These are phyloP conservation scores for Aphanomyces euteiches DNA, from an alignment of 352 stramenopile species.

Conservation along the genomic window DNA sequence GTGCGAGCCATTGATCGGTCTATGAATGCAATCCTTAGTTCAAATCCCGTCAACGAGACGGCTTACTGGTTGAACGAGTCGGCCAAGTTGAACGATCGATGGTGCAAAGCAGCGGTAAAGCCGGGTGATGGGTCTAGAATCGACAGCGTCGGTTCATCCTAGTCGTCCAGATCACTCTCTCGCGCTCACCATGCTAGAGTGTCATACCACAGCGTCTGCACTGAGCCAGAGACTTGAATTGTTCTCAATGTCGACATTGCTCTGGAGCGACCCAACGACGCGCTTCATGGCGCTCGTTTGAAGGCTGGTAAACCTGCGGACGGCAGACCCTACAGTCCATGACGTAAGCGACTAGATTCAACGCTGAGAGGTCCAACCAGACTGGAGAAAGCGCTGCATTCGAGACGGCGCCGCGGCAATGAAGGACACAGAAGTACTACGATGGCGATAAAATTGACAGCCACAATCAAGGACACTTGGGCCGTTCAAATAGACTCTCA, in stretches of 20 bases:
- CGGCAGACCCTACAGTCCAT: constrained; percentile 18
- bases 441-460: constrained; percentile 2
- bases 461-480: background rate
- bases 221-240: constrained; percentile 83
- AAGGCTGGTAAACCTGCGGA: constrained; percentile 20
- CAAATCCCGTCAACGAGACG: constrained; percentile 13
- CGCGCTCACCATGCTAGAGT: background rate
- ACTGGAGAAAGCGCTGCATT: constrained; percentile 21
- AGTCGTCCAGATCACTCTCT: background rate
- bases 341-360: background rate
- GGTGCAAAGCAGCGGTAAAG: constrained; percentile 47
- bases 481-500: background rate
- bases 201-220: constrained; percentile 63
- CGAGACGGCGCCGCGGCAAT: constrained; percentile 1
- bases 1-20: background rate
- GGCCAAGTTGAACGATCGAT: constrained; percentile 39
- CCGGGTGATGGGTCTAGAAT: constrained; percentile 67
- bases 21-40: background rate
- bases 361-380: background rate
- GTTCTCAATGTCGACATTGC: constrained; percentile 52
- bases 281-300: constrained; percentile 29
- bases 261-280: constrained; percentile 25
- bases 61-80: constrained; percentile 38
- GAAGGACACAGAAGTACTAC: constrained; percentile 11
- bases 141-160: constrained; percentile 82